Percentiles rank a stretch among this genome's conserved stretches.
Conservation (phyloP, 2,329 filamentous ascomycete species). For the Aureobasidium sp. region DNA sequence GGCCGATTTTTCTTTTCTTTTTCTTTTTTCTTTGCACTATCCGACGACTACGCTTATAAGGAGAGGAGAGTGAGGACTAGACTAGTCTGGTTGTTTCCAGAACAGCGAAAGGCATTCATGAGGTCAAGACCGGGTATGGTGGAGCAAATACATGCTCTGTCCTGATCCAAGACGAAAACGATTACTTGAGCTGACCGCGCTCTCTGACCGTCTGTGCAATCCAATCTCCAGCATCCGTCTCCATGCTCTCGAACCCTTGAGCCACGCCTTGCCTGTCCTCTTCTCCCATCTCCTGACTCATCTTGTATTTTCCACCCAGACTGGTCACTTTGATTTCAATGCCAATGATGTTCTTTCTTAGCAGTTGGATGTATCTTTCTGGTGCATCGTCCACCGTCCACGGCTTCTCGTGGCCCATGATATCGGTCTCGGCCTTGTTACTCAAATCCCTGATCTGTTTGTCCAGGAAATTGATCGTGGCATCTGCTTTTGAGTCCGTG, state of each 20-base stretch:
- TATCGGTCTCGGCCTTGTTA: slow-evolving; percentile 39
- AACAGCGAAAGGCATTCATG: no score
- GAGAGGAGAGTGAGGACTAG: no score
- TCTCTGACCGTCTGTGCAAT: slow-evolving; percentile 13
- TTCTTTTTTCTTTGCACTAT: no score
- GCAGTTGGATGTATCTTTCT: slow-evolving; percentile 44
- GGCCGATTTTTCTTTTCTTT: no score
- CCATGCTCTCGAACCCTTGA: slow-evolving; percentile 43
- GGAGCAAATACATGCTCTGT: no score
- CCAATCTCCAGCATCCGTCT: slow-evolving; percentile 25
- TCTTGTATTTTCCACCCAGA: slow-evolving; percentile 56
- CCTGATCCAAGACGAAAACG: no score
- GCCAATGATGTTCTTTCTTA: slow-evolving; percentile 22
- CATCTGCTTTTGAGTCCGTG: slow-evolving; percentile 38
- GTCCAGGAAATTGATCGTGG: slow-evolving; percentile 41
- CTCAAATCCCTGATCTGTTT: slow-evolving; percentile 47
- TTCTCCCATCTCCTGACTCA: slow-evolving; percentile 51
- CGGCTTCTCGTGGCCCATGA: slow-evolving; percentile 47
- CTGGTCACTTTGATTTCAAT: slow-evolving; percentile 49
- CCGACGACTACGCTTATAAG: no score
- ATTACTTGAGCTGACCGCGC: not conserved
- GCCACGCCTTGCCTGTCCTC: slow-evolving; percentile 50
- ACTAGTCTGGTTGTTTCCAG: no score
- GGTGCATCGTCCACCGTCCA: slow-evolving; percentile 54
- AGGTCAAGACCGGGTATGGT: no score